phyloP scores from a whole-genome alignment of 2,329 filamentous ascomycete species.

The Fusarium irregulare region DNA sequence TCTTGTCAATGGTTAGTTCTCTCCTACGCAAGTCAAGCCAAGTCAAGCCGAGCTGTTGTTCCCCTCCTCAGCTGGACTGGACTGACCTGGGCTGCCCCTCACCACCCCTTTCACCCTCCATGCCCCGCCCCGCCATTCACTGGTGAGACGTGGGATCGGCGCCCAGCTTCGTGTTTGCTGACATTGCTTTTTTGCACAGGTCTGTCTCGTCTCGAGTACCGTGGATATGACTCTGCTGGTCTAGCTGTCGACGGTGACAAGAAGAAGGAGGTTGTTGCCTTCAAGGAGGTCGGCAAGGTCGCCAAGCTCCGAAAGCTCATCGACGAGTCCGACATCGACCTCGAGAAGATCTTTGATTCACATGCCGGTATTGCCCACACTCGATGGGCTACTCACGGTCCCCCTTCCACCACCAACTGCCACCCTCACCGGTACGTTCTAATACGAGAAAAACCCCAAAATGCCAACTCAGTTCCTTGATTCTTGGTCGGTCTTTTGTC shows the following conservation, averaged over 20 bases:
- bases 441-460: conserved; percentile 4
- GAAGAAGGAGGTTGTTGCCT: conserved; percentile 96
- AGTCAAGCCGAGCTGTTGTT: conserved; percentile 4
- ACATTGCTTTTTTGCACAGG: conserved; percentile 64
- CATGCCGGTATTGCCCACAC: conserved; percentile 99
- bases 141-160: conserved; percentile 44
- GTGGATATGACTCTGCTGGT: conserved; percentile 98
- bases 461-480: background rate
- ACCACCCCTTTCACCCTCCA: conserved; percentile 35
- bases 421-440: conserved; percentile 89
- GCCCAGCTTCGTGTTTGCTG: conserved; percentile 45
- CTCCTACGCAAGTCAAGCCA: background rate
- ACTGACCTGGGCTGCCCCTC: conserved; percentile 25
- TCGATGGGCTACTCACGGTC: conserved; percentile 97
- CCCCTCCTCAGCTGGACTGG: conserved; percentile 33
- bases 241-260: conserved; percentile 97
- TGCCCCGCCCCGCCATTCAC: conserved; percentile 43
- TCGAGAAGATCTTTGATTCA: conserved; percentile 94
- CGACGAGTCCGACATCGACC: conserved; percentile 82
- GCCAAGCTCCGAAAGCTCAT: conserved; percentile 95
- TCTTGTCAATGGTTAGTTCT: conserved; percentile 85
- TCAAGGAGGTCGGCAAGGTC: conserved; percentile 99
- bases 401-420: conserved; percentile 94
- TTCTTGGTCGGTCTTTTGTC: conserved; percentile 1
- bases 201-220: conserved; percentile 95